Evolutionary conservation across 1,139 yeast genomes (phyloP).

Genomic region (Kluyveromyces sp.): DNA sequence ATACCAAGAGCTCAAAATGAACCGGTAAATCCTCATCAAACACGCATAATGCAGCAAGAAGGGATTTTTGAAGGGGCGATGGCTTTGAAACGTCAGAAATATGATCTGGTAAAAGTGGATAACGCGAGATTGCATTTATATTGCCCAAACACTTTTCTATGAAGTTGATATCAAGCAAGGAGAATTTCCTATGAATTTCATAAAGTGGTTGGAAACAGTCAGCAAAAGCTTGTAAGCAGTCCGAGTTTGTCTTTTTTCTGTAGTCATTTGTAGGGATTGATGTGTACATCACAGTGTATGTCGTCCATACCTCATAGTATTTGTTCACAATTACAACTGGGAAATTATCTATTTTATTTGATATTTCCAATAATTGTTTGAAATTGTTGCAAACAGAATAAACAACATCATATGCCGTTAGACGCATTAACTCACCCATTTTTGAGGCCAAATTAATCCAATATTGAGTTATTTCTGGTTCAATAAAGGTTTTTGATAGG

Average conservation of each 20-base stretch:
- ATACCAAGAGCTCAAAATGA: conserved; percentile 38
- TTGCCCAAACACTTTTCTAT: conserved; percentile 39
- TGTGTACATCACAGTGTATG: conserved; percentile 52
- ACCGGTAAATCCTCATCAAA: conserved; percentile 32
- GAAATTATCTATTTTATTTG: conserved; percentile 34
- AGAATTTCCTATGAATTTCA: conserved; percentile 25
- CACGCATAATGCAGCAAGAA: conserved; percentile 38
- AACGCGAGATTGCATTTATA: conserved; percentile 55
- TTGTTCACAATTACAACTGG: conserved; percentile 35
- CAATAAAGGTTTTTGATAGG: conserved; percentile 16
- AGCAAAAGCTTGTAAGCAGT: conserved; percentile 45
- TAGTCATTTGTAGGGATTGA: conserved; percentile 34
- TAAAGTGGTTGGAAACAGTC: conserved; percentile 43
- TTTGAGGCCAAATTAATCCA: conserved; percentile 22
- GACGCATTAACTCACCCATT: conserved; percentile 27
- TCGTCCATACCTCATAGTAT: conserved; percentile 58
- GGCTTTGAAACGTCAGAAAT: conserved; percentile 41
- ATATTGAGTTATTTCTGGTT: conserved; percentile 11
- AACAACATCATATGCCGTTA: conserved; percentile 34
- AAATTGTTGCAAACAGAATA: conserved; percentile 45
- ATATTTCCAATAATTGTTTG: conserved; percentile 43
- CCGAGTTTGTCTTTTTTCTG: conserved; percentile 44
- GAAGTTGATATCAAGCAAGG: conserved; percentile 29
- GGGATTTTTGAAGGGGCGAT: conserved; percentile 46
- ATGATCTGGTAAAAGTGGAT: conserved; percentile 53